phyloP scores from a whole-genome alignment of 2,329 filamentous ascomycete species.

The Botrytis galanthina region DNA sequence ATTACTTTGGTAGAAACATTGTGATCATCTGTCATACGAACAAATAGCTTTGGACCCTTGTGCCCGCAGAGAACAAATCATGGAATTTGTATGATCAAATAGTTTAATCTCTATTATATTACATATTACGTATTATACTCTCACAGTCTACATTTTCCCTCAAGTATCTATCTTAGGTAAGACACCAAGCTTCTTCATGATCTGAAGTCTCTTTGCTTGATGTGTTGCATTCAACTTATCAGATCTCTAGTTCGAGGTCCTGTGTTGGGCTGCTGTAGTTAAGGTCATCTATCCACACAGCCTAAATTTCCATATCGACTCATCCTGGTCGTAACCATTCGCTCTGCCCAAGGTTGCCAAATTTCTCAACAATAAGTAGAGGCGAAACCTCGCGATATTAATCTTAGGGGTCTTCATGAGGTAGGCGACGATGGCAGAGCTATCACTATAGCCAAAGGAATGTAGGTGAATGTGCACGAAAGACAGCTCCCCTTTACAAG shows the following conservation, averaged over 20 bases:
- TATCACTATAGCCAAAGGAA: neutral
- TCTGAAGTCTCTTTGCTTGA: conserved; percentile 11
- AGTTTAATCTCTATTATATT: neutral
- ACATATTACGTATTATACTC: neutral
- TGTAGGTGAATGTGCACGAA: neutral
- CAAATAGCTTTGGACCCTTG: neutral
- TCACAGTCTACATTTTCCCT: neutral
- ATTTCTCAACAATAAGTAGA: too few relatives aligned
- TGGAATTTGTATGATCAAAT: neutral
- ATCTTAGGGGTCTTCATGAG: neutral
- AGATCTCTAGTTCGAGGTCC: neutral
- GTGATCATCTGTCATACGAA: neutral
- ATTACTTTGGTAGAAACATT: neutral
- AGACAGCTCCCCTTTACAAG: neutral
- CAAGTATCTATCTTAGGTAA: neutral
- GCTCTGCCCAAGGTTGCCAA: neutral
- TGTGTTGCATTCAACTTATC: neutral
- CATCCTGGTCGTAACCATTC: neutral
- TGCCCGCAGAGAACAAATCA: neutral
- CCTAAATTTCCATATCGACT: neutral
- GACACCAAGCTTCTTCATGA: neutral
- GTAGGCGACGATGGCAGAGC: neutral
- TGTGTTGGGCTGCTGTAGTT: neutral
- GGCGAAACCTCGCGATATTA: neutral
- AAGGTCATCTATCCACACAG: neutral